Evolutionary conservation across 192 early-diverging fungal species (phyloP).

Genomic region (Podila horticola): DNA sequence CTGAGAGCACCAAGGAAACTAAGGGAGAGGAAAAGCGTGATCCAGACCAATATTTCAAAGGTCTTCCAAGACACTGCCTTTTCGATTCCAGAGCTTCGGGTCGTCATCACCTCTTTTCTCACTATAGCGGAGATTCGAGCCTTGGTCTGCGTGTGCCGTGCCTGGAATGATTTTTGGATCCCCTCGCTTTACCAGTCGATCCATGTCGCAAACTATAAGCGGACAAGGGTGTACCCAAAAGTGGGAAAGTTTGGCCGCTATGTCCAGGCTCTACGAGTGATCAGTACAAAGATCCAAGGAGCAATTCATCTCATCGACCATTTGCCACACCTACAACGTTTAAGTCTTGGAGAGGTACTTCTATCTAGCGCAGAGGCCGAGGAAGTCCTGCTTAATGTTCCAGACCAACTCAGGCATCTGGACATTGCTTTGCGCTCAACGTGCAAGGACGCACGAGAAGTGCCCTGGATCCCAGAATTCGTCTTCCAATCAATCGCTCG

Average conservation of each 20-base stretch:
- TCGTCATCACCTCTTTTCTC: neutral
- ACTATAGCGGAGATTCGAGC: neutral
- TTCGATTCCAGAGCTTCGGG: neutral
- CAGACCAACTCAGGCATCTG: neutral
- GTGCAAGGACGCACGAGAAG: neutral
- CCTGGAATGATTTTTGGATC: neutral
- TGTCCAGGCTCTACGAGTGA: neutral
- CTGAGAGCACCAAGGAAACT: too few species aligned
- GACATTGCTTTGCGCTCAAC: neutral
- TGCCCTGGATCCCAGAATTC: neutral
- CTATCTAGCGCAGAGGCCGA: neutral
- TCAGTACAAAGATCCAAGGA: neutral
- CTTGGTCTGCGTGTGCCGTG: neutral
- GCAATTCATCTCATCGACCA: neutral
- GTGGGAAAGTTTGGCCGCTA: neutral
- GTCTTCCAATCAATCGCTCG: neutral
- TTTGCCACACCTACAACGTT: neutral
- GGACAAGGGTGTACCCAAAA: neutral
- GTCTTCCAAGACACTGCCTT: neutral
- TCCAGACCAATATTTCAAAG: too few species aligned
- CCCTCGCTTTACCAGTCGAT: neutral
- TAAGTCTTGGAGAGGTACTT: neutral
- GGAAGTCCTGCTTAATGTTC: neutral
- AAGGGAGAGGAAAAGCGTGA: too few species aligned
- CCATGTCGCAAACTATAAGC: neutral